Base-by-base conservation (phyloP, 441 rosid species). In the Gossypium laxum region DNA sequence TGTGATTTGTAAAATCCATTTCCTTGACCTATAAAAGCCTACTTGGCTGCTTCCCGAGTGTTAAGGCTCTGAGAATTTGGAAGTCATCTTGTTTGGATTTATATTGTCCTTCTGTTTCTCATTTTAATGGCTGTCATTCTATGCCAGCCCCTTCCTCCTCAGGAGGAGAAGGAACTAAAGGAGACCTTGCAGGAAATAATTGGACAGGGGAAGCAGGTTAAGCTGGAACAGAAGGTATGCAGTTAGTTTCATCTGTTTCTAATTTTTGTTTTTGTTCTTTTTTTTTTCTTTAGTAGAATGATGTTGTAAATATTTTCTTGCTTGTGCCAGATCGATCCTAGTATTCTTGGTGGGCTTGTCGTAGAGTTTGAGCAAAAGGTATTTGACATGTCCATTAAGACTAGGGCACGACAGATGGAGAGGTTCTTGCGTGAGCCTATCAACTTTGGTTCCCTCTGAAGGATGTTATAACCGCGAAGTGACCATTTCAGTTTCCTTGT, bases 381-480 rank as follows among this genome's bases (percentile, higher is more conserved):
- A 77, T 85, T 93, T 75, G 98, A 93, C 79, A 85, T 93, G 98
- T 93, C 97, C 60, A 93, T 93, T 66, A 85, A 55, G 88, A 88
- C 97, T 0, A 87, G 97, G 77, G 96, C 95, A 24, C 79, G 73
- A 68, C 94, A 90, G 83, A 93, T 91, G 97, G 96, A 93, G 87
- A 86, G 97, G 84, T 86, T 87, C 76, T 82, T 93, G 76, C 87
- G 89, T 10, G 91, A 89, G 73, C 93, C 96, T 54, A 47, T 75
- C 8, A 77, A 84, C 72, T 0, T 47, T 7, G 70, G 41, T 24
- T 1, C 82, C 71, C 66, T 87, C 71, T 89, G 77, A 84, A 76
- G 50, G 68, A 55, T 70, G 74, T 55, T 34, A 21, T 26, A 0
- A 41, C 68, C 4, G 18, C 28, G 5, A 50, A 70, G 45, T 6